Conservation (phyloP, 2,329 filamentous ascomycete species). For the Ilyonectria destructans region DNA sequence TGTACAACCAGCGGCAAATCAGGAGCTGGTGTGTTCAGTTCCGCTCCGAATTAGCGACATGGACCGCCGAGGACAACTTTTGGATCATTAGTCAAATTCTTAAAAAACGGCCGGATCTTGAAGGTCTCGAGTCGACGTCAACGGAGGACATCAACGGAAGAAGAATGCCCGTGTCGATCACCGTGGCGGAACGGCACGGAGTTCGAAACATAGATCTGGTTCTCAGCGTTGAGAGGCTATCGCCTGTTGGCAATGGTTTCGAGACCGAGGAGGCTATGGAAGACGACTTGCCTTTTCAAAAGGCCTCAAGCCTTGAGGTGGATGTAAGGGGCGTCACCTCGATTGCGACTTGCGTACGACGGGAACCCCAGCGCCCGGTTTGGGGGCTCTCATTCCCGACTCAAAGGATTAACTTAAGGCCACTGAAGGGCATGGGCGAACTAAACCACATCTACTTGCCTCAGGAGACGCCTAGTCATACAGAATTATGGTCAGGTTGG, state of each 20-base stretch:
- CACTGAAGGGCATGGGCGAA: neutral
- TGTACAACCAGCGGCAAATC: neutral
- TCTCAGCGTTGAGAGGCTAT: neutral
- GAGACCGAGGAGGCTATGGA: neutral
- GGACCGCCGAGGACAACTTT: constrained; percentile 5
- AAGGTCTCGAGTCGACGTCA: neutral
- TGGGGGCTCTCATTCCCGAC: neutral
- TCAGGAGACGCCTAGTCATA: neutral
- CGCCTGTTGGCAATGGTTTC: neutral
- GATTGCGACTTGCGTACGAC: neutral
- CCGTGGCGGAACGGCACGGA: neutral
- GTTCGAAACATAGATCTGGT: neutral
- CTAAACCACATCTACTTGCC: neutral
- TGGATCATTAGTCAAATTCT: constrained; percentile 8
- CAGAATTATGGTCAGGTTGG: neutral
- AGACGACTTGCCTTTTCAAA: neutral
- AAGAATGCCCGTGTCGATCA: neutral
- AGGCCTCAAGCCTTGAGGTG: neutral
- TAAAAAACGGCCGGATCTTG: neutral
- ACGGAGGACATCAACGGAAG: neutral
- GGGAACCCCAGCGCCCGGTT: neutral
- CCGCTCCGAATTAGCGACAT: neutral
- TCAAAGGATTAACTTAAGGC: neutral
- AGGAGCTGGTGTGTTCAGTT: constrained; percentile 12
- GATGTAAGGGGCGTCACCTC: neutral